Base-by-base conservation (phyloP, 148 eudicot genomes). In the Pouteria glomerata region DNA sequence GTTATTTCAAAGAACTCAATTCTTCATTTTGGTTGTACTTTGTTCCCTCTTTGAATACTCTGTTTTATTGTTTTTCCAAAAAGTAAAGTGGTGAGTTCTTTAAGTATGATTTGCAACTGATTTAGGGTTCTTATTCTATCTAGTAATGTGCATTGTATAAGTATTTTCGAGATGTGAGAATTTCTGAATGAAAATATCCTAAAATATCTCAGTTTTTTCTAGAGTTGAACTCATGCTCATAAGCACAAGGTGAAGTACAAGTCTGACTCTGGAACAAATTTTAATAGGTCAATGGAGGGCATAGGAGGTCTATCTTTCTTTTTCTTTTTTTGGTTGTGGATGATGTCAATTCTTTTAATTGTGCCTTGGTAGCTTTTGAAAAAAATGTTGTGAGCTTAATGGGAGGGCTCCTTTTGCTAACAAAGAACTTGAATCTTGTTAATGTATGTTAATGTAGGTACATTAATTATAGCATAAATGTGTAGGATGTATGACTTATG, bases 381-480 rank as follows among this genome's bases (percentile, higher is more conserved):
- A 39, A n/a, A 4, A 35, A 39, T 39, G 29, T 39, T 39, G 30
- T 44, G 11, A 44, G 6, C 35, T 44, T n/a, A 16, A 3, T 62
- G 4, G 66, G 47, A 35, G 13, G 52, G 34, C 41, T 6, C 10
- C 21, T 66, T 48, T 42, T 47, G 24, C 55, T 50, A 66, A 14
- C 33, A 66, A 29, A 66, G 29, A 10, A 52, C 30, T 68, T 51
- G 53, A 50, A 23, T 64, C n/a, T n/a, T n/a, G n/a, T n/a, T n/a
- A n/a, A n/a, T n/a, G n/a, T n/a, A n/a, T n/a, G n/a, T n/a, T n/a
- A n/a, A n/a, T n/a, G n/a, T n/a, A n/a, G n/a, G n/a, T n/a, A n/a
- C n/a, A n/a, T n/a, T n/a, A n/a, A n/a, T n/a, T n/a, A n/a, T n/a
- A n/a, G n/a, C n/a, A n/a, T n/a, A n/a, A n/a, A n/a, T n/a, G n/a